phyloP scores from a whole-genome alignment of 768 basidiomycete species.

The Dioszegia hungarica region DNA sequence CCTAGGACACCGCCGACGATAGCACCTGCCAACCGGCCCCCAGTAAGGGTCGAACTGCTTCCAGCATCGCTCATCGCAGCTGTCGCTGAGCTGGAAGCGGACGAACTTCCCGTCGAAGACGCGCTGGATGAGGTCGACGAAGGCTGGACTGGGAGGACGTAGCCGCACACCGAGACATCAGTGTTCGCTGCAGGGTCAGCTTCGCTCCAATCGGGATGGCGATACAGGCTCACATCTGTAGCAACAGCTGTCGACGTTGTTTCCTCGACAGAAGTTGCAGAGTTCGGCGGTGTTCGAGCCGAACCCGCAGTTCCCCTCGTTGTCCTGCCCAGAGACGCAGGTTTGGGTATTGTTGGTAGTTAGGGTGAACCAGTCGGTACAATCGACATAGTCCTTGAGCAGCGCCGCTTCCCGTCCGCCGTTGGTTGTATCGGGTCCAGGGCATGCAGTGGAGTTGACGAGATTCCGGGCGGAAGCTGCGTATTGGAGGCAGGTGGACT shows the following conservation, averaged over 20 bases:
- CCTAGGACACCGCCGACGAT: conserved; percentile 43
- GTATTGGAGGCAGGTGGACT: conserved; percentile 43
- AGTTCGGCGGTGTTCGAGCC: conserved; percentile 27
- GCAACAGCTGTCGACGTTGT: conserved; percentile 39
- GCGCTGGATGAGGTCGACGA: conserved; percentile 5
- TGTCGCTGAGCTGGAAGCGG: not conserved
- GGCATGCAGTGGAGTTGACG: conserved; percentile 34
- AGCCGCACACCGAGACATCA: conserved; percentile 40
- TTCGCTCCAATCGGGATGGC: not conserved
- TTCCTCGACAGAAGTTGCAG: conserved; percentile 33
- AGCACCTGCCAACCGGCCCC: conserved; percentile 40
- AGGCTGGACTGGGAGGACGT: conserved; percentile 22
- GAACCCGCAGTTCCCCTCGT: conserved; percentile 44
- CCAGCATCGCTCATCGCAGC: conserved; percentile 1
- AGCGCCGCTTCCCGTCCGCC: conserved; percentile 29
- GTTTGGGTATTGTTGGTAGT: conserved; percentile 38
- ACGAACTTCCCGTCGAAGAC: conserved; percentile 8
- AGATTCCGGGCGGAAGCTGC: conserved; percentile 32
- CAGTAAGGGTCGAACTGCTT: conserved; percentile 13
- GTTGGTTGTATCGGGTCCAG: conserved; percentile 40
- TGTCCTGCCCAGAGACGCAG: conserved; percentile 37
- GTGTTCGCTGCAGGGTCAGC: conserved; percentile 24
- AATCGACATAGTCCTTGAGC: conserved; percentile 43
- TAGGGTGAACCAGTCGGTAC: conserved; percentile 42
- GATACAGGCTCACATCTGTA: conserved; percentile 16